Percentiles rank a stretch among this genome's conserved stretches.
These are phyloP conservation scores for Dendrobium catenatum DNA, from an alignment of 106 monocot species.

Conservation along the genomic window DNA sequence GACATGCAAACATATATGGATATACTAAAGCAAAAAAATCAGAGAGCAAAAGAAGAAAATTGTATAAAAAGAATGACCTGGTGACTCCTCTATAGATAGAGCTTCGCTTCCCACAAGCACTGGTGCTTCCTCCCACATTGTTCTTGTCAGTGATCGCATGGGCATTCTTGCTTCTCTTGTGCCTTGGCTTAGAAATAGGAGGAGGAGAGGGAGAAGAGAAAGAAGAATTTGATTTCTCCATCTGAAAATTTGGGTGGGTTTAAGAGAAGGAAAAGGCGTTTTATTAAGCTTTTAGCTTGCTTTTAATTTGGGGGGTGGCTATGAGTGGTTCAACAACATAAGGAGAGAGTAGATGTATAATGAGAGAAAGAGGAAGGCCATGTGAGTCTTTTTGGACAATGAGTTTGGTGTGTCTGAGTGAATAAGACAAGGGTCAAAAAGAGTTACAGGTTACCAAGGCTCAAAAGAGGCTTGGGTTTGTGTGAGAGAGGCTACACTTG, in stretches of 20 bases:
- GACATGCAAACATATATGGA: constrained; percentile 8
- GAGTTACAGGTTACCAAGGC: not conserved
- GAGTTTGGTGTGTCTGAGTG: not conserved
- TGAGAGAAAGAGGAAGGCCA: not conserved
- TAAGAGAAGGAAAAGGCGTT: not conserved
- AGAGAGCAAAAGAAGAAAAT: not conserved
- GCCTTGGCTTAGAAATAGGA: constrained; percentile 15
- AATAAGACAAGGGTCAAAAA: not conserved
- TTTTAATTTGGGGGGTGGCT: not conserved
- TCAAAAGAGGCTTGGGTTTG: not conserved
- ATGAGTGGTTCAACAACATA: constrained; percentile 11
- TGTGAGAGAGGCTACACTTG: constrained; percentile 8
- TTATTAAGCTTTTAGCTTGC: not conserved
- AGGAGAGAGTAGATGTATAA: not conserved
- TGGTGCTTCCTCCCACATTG: constrained; percentile 9
- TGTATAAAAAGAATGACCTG: constrained; percentile 23
- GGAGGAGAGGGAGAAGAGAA: constrained; percentile 5
- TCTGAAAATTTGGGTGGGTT: not conserved
- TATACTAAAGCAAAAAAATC: not conserved
- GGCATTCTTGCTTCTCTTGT: constrained; percentile 9
- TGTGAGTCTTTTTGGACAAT: not conserved
- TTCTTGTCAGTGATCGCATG: not conserved
- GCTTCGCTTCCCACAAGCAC: constrained; percentile 31
- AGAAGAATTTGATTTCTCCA: constrained; percentile 15
- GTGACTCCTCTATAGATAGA: constrained; percentile 83